These are phyloP conservation scores for Candida awuae DNA, from an alignment of 805 yeast genomes.

Conservation along the genomic window DNA sequence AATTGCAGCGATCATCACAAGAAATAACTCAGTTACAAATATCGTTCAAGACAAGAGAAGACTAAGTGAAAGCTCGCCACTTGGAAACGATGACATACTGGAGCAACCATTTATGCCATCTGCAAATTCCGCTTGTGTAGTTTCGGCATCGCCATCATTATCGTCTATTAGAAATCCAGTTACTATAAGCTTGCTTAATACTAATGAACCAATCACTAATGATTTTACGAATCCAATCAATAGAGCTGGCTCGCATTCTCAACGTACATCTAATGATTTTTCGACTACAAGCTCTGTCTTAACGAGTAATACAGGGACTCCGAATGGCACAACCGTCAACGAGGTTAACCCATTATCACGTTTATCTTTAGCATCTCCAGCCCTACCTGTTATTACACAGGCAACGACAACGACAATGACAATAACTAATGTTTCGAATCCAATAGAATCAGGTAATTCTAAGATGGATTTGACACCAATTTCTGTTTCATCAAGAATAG, in stretches of 20 bases:
- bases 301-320: conserved; percentile 3
- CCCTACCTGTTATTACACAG: conserved; percentile 30
- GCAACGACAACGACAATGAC: conserved; percentile 29
- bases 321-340: conserved; percentile 1
- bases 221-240: neutral
- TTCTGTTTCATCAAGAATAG: neutral
- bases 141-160: conserved; percentile 5
- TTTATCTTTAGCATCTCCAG: conserved; percentile 27
- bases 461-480: neutral
- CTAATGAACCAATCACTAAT: neutral
- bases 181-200: conserved; percentile 1
- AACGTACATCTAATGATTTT: conserved; percentile 15
- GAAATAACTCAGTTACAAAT: neutral
- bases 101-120: neutral
- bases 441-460: conserved; percentile 1
- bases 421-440: conserved; percentile 1
- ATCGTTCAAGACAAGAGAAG: neutral
- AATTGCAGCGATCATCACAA: neutral
- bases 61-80: neutral
- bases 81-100: too few relatives aligned
- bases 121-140: neutral
- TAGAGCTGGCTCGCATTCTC: conserved; percentile 10
- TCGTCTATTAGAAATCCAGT: conserved; percentile 4
- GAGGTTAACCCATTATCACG: conserved; percentile 23
- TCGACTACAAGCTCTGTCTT: conserved; percentile 7